These are phyloP conservation scores for Cantharellus cinnabarinus DNA, from an alignment of 768 basidiomycete genomes.

Conservation along the genomic window DNA sequence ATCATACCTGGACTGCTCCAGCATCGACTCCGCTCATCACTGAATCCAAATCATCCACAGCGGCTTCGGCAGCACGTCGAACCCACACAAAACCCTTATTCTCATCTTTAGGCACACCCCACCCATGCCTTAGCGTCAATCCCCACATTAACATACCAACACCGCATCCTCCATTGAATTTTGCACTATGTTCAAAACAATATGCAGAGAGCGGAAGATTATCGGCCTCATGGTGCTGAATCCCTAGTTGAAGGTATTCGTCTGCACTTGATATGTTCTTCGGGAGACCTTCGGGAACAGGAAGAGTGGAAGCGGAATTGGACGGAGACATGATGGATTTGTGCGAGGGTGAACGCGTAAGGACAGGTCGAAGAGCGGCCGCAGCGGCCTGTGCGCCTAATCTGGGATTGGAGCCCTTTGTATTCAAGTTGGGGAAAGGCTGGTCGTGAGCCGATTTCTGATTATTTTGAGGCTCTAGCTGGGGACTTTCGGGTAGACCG, in stretches of 20 bases:
- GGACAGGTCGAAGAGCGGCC: not conserved
- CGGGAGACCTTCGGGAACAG: not conserved
- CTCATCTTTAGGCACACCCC: slow-evolving; percentile 71
- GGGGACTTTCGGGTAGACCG: slow-evolving; percentile 13
- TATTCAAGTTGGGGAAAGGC: not conserved
- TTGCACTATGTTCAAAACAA: slow-evolving; percentile 63
- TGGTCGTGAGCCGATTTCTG: not conserved
- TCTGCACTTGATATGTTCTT: slow-evolving; percentile 22
- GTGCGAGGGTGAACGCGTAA: not conserved
- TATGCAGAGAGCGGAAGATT: slow-evolving; percentile 43
- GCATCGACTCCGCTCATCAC: slow-evolving; percentile 26
- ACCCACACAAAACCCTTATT: slow-evolving; percentile 66
- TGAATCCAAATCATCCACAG: slow-evolving; percentile 54
- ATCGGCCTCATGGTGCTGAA: slow-evolving; percentile 58
- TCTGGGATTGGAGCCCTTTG: not conserved
- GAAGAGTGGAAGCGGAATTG: not conserved
- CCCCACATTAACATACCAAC: slow-evolving; percentile 92
- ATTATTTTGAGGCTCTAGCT: not conserved
- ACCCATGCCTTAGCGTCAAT: slow-evolving; percentile 63
- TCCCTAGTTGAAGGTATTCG: slow-evolving; percentile 56
- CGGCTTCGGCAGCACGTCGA: slow-evolving; percentile 58
- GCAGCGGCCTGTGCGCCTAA: not conserved
- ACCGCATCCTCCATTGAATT: slow-evolving; percentile 44
- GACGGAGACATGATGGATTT: not conserved
- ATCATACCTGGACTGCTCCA: not conserved